Percentiles rank a stretch among this genome's conserved stretches.
phyloP scores from a whole-genome alignment of 257 asterid genomes.

The Avicennia marina region DNA sequence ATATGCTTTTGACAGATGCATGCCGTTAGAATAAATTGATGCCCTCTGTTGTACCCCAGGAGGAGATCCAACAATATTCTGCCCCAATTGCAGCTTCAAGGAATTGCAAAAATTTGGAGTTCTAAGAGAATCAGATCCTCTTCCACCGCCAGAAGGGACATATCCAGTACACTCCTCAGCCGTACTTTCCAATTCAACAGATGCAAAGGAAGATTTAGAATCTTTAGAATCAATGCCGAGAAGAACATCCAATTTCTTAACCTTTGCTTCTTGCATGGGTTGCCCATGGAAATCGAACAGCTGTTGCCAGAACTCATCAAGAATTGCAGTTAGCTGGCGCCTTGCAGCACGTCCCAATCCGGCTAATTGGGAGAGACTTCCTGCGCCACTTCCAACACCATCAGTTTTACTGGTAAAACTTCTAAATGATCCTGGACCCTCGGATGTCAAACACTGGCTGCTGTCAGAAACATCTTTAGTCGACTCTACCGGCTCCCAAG shows the following conservation, averaged over 20 bases:
- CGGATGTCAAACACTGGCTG: conserved; percentile 44
- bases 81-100: conserved; percentile 49
- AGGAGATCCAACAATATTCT: conserved; percentile 43
- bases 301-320: conserved; percentile 95
- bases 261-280: conserved; percentile 65
- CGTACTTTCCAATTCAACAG: conserved; percentile 47
- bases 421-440: conserved; percentile 80
- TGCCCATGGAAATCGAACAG: conserved; percentile 80
- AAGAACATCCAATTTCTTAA: conserved; percentile 63
- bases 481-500: conserved; percentile 58
- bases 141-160: conserved; percentile 43
- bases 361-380: conserved; percentile 81
- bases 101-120: conserved; percentile 40
- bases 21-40: conserved; percentile 38
- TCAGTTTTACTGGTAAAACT: conserved; percentile 65
- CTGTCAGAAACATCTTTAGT: conserved; percentile 46
- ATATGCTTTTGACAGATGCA: conserved; percentile 42
- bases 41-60: conserved; percentile 42
- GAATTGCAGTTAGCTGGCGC: conserved; percentile 64
- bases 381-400: conserved; percentile 80
- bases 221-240: conserved; percentile 60
- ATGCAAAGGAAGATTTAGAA: conserved; percentile 42
- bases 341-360: conserved; percentile 97
- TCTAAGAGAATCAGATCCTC: conserved; percentile 50
- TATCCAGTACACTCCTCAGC: conserved; percentile 47